A percentile compares a stretch with the other conserved stretches of the same genome.
Evolutionary conservation across 2,329 filamentous ascomycete species (phyloP).

Genomic region (Xylariaceae sp.): DNA sequence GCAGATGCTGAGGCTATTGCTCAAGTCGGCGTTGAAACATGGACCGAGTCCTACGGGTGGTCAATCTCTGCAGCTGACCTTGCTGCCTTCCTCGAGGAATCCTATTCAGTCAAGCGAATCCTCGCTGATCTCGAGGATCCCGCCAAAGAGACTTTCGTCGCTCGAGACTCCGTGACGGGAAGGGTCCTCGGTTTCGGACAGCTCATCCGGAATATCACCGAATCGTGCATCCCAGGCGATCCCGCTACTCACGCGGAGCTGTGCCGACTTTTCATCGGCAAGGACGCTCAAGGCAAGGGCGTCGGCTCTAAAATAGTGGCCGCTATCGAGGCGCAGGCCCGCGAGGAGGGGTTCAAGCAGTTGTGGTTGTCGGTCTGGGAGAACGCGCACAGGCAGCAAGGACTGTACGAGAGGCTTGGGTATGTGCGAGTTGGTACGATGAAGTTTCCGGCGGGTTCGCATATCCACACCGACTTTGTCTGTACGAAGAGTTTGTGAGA

Average conservation of each 20-base stretch:
- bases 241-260: constrained; percentile 24
- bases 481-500: constrained; percentile 19
- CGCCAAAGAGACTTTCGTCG: constrained; percentile 19
- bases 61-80: constrained; percentile 24
- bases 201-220: constrained; percentile 21
- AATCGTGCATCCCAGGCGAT: constrained; percentile 19
- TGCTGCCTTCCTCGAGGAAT: constrained; percentile 19
- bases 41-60: constrained; percentile 26
- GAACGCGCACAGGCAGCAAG: constrained; percentile 19
- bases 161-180: constrained; percentile 19
- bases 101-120: constrained; percentile 21
- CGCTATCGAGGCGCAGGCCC: constrained; percentile 23
- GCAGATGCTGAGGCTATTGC: constrained; percentile 26
- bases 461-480: constrained; percentile 26
- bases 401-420: constrained; percentile 24
- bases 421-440: constrained; percentile 21
- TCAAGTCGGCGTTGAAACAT: constrained; percentile 24
- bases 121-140: constrained; percentile 21
- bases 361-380: constrained; percentile 31
- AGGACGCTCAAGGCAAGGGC: constrained; percentile 25
- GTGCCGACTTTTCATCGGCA: constrained; percentile 28
- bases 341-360: constrained; percentile 23
- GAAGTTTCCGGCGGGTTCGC: constrained; percentile 21
- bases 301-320: constrained; percentile 27
- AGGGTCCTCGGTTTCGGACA: constrained; percentile 26